These are phyloP conservation scores for Mucor indicus DNA, from an alignment of 371 early-diverging fungal genomes.

Conservation along the genomic window DNA sequence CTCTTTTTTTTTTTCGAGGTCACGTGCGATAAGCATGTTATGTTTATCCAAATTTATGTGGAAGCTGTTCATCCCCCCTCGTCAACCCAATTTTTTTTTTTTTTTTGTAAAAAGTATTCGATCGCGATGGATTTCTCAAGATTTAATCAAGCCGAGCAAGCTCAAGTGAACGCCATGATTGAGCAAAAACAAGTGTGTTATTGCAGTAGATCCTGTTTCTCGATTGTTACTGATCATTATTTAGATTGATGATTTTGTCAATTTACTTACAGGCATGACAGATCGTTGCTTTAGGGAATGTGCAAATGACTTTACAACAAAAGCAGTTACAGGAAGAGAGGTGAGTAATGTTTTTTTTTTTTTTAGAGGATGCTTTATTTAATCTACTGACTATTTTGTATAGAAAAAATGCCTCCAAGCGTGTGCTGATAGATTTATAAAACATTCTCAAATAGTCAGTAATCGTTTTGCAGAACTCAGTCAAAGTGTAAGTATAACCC, in stretches of 20 bases:
- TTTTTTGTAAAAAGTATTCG: neutral
- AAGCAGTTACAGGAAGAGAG: conserved; percentile 79
- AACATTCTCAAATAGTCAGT: conserved; percentile 85
- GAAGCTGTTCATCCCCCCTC: no score
- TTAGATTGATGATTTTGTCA: conserved; percentile 86
- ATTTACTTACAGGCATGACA: conserved; percentile 75
- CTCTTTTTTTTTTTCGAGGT: no score
- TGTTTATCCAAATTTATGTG: no score
- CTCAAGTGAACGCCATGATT: conserved; percentile 75
- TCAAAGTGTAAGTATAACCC: conserved; percentile 34
- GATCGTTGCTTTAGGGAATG: conserved; percentile 91
- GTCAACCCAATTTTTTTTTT: no score
- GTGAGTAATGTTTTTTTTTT: conserved; percentile 45
- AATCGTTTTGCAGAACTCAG: conserved; percentile 77
- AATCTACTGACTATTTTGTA: no score
- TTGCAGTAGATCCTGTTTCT: neutral
- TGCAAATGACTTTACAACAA: conserved; percentile 89
- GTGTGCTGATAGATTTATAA: conserved; percentile 91
- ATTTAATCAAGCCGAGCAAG: conserved; percentile 67
- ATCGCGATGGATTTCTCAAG: conserved; percentile 58
- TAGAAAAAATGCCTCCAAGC: conserved; percentile 77
- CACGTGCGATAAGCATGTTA: no score
- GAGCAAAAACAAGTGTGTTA: conserved; percentile 77
- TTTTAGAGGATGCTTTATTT: neutral
- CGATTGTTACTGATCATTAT: neutral